These are phyloP conservation scores for Flaveria bidentis DNA, from an alignment of 129 eudicot species.

Conservation along the genomic window DNA sequence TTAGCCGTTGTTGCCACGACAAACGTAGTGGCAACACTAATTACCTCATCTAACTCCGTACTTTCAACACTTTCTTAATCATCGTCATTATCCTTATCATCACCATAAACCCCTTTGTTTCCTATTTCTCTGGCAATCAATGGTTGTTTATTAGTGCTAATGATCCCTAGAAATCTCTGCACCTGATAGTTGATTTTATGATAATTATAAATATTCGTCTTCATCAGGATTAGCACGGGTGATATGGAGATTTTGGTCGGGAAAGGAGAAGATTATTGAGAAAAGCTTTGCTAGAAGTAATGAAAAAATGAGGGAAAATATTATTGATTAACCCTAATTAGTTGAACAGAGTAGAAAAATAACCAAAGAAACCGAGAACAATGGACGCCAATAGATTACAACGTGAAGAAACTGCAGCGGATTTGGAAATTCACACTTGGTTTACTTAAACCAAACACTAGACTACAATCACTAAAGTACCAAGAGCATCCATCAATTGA, in stretches of 20 bases:
- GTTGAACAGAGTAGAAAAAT: not conserved
- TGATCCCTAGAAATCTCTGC: conserved; percentile 41
- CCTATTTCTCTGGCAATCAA: conserved; percentile 41
- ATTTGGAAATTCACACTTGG: not conserved
- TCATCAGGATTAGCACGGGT: conserved; percentile 45
- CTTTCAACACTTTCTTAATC: conserved; percentile 99
- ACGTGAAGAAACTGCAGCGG: not conserved
- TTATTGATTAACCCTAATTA: conserved; percentile 47
- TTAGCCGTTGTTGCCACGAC: conserved; percentile 90
- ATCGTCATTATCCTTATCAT: conserved; percentile 56
- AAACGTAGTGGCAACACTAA: conserved; percentile 94
- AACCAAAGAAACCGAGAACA: not conserved
- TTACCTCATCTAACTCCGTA: conserved; percentile 63
- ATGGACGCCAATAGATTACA: not conserved
- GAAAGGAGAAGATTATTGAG: conserved; percentile 76
- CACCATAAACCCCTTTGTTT: conserved; percentile 11
- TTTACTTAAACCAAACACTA: not conserved
- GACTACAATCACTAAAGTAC: too few species aligned
- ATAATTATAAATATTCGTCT: not conserved
- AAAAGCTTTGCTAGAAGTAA: conserved; percentile 82
- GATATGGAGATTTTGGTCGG: conserved; percentile 70
- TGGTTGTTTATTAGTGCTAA: conserved; percentile 35
- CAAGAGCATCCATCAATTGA: too few species aligned
- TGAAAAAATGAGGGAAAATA: conserved; percentile 74
- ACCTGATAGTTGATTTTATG: conserved; percentile 11